phyloP scores from a whole-genome alignment of 345 rosid species.

The Psidium guajava region DNA sequence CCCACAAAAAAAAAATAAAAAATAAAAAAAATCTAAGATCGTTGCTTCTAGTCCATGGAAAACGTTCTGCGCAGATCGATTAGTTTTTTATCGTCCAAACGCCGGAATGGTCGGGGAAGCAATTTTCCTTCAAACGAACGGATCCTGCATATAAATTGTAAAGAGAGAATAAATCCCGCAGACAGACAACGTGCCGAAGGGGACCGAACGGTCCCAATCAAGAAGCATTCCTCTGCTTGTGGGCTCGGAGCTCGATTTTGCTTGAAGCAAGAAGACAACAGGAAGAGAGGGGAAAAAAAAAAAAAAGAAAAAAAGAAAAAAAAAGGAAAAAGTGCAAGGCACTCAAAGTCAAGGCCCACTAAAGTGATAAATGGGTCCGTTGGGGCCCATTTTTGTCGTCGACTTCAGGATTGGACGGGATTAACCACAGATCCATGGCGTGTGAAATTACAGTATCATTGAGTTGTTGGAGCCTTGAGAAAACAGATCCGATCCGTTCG shows the following conservation, averaged over 20 bases:
- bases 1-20: no score
- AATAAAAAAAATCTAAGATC: not conserved
- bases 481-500: not conserved
- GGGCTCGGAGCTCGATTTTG: not conserved
- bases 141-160: not conserved
- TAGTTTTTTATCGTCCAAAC: not conserved
- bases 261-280: not conserved
- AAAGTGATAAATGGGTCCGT: not conserved
- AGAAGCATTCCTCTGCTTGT: not conserved
- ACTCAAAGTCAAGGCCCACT: not conserved
- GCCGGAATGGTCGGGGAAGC: not conserved
- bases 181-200: not conserved
- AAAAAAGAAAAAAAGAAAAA: no score
- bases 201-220: not conserved
- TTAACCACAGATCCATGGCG: not conserved
- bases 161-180: not conserved
- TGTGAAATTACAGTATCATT: not conserved
- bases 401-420: not conserved
- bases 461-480: not conserved
- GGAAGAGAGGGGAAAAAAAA: not conserved
- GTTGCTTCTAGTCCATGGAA: not conserved
- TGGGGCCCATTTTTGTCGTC: not conserved
- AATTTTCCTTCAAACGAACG: not conserved
- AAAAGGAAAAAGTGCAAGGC: not conserved
- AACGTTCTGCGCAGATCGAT: rapidly evolving